A percentile compares a stretch with the other conserved stretches of the same genome.
Evolutionary conservation across 208 protist species (phyloP).

Genomic region (Leishmania amazonensis): DNA sequence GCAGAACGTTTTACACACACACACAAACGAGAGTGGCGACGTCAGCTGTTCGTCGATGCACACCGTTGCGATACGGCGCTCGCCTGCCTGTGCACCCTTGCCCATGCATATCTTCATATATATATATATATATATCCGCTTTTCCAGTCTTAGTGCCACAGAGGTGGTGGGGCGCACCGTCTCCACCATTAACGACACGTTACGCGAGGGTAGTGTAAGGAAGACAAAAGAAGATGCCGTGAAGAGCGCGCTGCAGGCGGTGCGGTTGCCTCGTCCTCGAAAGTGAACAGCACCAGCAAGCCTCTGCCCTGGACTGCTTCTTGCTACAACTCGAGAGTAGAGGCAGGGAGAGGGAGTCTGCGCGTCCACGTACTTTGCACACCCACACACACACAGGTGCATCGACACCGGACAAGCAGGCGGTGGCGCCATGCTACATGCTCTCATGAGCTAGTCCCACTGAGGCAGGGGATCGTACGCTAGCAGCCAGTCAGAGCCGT

Average conservation of each 20-base stretch:
- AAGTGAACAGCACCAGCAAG: not conserved
- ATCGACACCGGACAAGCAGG: not conserved
- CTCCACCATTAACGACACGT: not conserved
- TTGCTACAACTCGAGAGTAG: not conserved
- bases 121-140: no score
- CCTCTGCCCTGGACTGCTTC: no score
- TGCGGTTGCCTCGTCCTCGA: not conserved
- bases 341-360: not conserved
- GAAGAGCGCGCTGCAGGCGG: not conserved
- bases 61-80: not conserved
- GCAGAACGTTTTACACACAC: not conserved
- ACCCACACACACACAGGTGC: not conserved
- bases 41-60: not conserved
- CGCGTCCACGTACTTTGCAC: not conserved
- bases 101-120: not conserved
- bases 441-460: constrained; percentile 31
- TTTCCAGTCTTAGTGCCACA: not conserved
- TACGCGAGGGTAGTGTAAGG: not conserved
- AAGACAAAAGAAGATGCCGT: not conserved
- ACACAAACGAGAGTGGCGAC: not conserved
- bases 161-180: not conserved
- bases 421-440: not conserved
- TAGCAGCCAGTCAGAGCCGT: constrained; percentile 23
- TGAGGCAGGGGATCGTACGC: constrained; percentile 36
- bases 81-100: not conserved